Percentiles rank a stretch among this genome's conserved stretches.
These are phyloP conservation scores for Ampelomyces quisqualis DNA, from an alignment of 2,329 filamentous ascomycete genomes.

Conservation along the genomic window DNA sequence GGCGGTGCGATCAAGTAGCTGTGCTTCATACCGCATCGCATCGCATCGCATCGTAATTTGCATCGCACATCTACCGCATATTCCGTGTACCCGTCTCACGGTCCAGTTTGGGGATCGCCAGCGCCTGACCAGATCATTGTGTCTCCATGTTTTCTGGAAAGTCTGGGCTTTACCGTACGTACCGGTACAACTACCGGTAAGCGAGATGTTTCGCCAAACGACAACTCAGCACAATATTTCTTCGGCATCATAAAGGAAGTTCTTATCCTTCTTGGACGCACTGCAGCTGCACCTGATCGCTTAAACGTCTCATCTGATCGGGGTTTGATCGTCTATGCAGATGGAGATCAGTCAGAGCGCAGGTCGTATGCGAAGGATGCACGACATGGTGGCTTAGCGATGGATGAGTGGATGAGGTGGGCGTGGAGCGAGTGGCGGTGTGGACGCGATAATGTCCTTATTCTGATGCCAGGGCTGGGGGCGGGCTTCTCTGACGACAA, in stretches of 20 bases:
- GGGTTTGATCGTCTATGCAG: not conserved
- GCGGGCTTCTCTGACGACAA: constrained; percentile 8
- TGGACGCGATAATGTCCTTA: constrained; percentile 8
- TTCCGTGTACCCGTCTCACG: constrained; percentile 8
- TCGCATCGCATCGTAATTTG: not conserved
- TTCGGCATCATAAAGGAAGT: no score
- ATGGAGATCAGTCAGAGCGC: not conserved
- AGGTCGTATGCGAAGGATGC: not conserved
- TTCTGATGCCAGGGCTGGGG: not conserved
- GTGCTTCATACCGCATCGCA: no score
- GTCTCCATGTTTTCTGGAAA: constrained; percentile 6
- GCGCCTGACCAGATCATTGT: not conserved
- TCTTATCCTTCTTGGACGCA: no score
- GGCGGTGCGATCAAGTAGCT: no score
- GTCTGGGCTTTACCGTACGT: constrained; percentile 4
- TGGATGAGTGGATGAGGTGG: constrained; percentile 2
- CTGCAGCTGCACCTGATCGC: not conserved
- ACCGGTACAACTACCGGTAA: no score
- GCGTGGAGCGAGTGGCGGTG: constrained; percentile 16
- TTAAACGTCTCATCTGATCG: not conserved
- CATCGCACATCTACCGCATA: constrained; percentile 1
- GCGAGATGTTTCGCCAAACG: no score
- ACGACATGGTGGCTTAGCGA: constrained; percentile 8
- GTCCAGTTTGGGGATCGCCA: no score
- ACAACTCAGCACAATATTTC: no score